Percentiles rank a stretch among this genome's conserved stretches.
phyloP scores from a whole-genome alignment of 2,329 filamentous ascomycete species.

The Aurifilum marmelostoma region DNA sequence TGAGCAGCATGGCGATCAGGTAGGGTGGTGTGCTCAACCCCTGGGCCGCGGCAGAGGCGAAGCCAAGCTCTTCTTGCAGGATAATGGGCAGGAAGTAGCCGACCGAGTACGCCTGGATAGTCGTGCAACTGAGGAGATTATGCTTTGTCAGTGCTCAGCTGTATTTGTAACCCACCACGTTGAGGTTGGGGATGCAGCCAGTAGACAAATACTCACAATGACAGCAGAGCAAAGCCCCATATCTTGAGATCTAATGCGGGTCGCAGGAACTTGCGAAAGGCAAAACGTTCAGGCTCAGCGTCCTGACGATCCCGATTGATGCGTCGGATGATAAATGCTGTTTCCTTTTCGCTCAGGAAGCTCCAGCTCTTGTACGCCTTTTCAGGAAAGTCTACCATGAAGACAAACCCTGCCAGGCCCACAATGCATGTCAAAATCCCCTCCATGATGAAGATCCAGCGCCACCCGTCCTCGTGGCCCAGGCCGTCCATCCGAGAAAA shows the following conservation, averaged over 20 bases:
- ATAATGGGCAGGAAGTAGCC: slow-evolving; percentile 82
- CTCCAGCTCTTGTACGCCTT: slow-evolving; percentile 52
- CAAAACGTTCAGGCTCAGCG: slow-evolving; percentile 56
- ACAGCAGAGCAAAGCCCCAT: slow-evolving; percentile 64
- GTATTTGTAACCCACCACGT: background rate
- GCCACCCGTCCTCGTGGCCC: slow-evolving; percentile 60
- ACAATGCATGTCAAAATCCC: slow-evolving; percentile 58
- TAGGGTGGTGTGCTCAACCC: slow-evolving; percentile 74
- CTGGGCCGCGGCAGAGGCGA: slow-evolving; percentile 64
- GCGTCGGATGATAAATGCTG: slow-evolving; percentile 53
- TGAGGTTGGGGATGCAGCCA: too few relatives aligned
- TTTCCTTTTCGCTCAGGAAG: slow-evolving; percentile 57
- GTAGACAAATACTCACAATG: slow-evolving; percentile 57
- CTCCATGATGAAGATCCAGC: slow-evolving; percentile 67
- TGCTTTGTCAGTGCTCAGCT: background rate
- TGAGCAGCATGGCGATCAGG: slow-evolving; percentile 65
- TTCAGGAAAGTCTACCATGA: slow-evolving; percentile 68
- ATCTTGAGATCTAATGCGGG: slow-evolving; percentile 57
- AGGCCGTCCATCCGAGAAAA: slow-evolving; percentile 66
- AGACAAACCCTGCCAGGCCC: slow-evolving; percentile 54
- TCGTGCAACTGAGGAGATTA: slow-evolving; percentile 47
- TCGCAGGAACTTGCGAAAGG: slow-evolving; percentile 49
- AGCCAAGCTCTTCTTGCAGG: slow-evolving; percentile 64
- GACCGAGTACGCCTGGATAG: slow-evolving; percentile 74
- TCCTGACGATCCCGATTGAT: slow-evolving; percentile 64